Conservation (phyloP, 176 grass and related monocot genomes). For the Carex littledalei region DNA sequence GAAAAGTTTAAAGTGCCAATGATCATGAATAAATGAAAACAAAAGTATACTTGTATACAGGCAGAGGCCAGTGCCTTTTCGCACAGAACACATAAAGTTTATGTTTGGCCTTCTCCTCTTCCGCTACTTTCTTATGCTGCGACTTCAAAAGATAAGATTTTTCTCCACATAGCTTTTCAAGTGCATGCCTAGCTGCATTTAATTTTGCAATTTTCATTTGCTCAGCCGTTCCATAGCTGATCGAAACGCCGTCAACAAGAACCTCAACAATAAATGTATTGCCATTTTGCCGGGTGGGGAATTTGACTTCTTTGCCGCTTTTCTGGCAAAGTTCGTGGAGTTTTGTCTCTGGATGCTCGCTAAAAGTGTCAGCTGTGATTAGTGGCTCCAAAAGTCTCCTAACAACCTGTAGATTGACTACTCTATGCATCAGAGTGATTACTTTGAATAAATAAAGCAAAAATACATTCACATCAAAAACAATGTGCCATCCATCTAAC, state of each 20-base stretch:
- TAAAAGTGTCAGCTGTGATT: conserved; percentile 55
- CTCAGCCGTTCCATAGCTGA: conserved; percentile 51
- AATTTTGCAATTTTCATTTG: conserved; percentile 68
- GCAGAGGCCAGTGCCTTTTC: conserved; percentile 45
- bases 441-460: conserved; percentile 3
- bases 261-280: conserved; percentile 40
- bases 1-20: not conserved
- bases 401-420: conserved; percentile 35
- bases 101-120: conserved; percentile 55
- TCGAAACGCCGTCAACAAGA: conserved; percentile 35
- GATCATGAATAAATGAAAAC: not conserved
- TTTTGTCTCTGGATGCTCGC: conserved; percentile 61
- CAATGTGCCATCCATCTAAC: not conserved
- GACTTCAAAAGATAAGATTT: conserved; percentile 7
- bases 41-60: conserved; percentile 65
- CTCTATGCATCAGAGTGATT: not conserved
- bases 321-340: conserved; percentile 63
- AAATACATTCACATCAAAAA: not conserved
- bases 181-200: conserved; percentile 67
- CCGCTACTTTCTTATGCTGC: conserved; percentile 22
- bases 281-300: conserved; percentile 42
- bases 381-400: conserved; percentile 60
- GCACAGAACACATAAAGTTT: conserved; percentile 55
- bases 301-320: conserved; percentile 42
- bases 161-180: conserved; percentile 39